These are phyloP conservation scores for Stemphylium lycopersici DNA, from an alignment of 2,329 filamentous ascomycete genomes.

Conservation along the genomic window DNA sequence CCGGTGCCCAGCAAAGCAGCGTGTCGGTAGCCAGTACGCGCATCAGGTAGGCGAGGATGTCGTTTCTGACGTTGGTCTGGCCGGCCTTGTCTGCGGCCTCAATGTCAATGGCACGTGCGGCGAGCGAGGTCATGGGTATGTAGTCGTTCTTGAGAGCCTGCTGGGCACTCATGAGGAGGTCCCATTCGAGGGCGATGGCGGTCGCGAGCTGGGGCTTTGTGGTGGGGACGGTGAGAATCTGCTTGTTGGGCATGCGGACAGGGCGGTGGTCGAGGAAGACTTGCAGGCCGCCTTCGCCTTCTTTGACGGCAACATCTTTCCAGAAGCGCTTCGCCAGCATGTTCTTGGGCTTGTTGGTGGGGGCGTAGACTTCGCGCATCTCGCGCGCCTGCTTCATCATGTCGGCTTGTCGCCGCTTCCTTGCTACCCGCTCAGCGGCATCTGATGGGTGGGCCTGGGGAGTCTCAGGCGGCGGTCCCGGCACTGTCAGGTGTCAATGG, in stretches of 20 bases:
- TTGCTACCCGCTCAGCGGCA: slow-evolving; percentile 55
- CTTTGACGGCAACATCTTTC: slow-evolving; percentile 77
- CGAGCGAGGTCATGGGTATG: slow-evolving; percentile 86
- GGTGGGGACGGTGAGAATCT: slow-evolving; percentile 72
- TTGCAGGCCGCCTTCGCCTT: slow-evolving; percentile 63
- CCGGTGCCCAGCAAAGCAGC: slow-evolving; percentile 85
- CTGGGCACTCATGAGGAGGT: slow-evolving; percentile 77
- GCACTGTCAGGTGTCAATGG: slow-evolving; percentile 41
- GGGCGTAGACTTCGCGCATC: slow-evolving; percentile 43
- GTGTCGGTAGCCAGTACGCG: slow-evolving; percentile 92
- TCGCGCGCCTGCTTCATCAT: slow-evolving; percentile 55
- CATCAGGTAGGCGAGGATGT: slow-evolving; percentile 73
- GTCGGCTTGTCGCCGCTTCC: slow-evolving; percentile 59
- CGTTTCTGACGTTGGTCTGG: slow-evolving; percentile 61
- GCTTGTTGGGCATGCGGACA: slow-evolving; percentile 76
- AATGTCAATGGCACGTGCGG: slow-evolving; percentile 84
- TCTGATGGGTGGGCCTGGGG: slow-evolving; percentile 58
- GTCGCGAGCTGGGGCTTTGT: slow-evolving; percentile 82
- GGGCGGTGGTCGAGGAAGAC: slow-evolving; percentile 80
- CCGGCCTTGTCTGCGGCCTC: slow-evolving; percentile 66
- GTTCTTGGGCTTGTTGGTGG: slow-evolving; percentile 52
- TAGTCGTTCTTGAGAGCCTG: slow-evolving; percentile 86
- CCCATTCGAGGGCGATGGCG: slow-evolving; percentile 92
- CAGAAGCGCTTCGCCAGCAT: slow-evolving; percentile 79
- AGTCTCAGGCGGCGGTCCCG: slow-evolving; percentile 65